A percentile compares a stretch with the other conserved stretches of the same genome.
Conservation (phyloP, 129 eudicot species). For the Chrysanthemum makinoi region DNA sequence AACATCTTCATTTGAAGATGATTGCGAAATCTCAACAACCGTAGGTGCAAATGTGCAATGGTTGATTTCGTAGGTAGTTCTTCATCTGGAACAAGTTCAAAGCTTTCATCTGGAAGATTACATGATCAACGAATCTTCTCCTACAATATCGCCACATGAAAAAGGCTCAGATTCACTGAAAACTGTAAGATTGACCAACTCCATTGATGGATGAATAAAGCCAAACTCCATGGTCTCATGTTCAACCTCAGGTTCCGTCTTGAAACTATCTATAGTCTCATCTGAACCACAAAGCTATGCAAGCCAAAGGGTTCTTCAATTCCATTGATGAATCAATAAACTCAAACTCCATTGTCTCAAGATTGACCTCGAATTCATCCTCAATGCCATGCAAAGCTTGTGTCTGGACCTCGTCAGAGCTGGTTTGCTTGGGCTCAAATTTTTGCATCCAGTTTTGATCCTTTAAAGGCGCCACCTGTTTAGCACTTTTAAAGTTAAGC, state of each 20-base stretch:
- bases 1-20: no score
- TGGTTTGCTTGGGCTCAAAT: constrained; percentile 23
- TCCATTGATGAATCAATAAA: no score
- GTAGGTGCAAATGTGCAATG: no score
- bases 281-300: no score
- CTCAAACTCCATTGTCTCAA: constrained; percentile 19
- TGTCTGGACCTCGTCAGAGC: constrained; percentile 35
- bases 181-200: constrained; percentile 13
- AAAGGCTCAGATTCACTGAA: neutral
- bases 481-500: constrained; percentile 30
- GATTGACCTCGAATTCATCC: constrained; percentile 30
- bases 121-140: constrained; percentile 15
- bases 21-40: no score
- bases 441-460: constrained; percentile 37
- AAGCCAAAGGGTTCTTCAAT: no score
- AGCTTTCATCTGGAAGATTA: no score
- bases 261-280: no score
- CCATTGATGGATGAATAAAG: constrained; percentile 3
- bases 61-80: neutral
- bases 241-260: constrained; percentile 23
- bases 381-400: constrained; percentile 40
- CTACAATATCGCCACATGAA: neutral
- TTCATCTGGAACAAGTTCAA: constrained; percentile 24
- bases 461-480: constrained; percentile 38
- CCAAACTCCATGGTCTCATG: constrained; percentile 13